Evolutionary conservation across 164 flowering plant genomes (phyloP).

Genomic region (Aristolochia californica): DNA sequence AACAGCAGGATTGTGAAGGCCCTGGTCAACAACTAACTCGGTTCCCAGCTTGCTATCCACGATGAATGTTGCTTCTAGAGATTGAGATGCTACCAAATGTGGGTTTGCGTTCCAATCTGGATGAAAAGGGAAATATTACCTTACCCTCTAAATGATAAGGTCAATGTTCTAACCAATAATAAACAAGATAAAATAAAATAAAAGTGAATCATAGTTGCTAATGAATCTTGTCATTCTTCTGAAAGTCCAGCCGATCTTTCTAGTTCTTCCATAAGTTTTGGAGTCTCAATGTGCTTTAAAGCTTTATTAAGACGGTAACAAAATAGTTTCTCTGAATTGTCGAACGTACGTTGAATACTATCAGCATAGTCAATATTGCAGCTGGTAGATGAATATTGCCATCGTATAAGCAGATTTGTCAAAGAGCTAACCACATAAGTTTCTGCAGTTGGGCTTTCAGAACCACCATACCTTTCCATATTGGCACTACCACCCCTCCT

Average conservation of each 20-base stretch:
- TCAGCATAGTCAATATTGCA: too few relatives aligned
- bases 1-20: constrained; percentile 56
- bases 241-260: too few relatives aligned
- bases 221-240: too few relatives aligned
- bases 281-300: too few relatives aligned
- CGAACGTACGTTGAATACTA: too few relatives aligned
- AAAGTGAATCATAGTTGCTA: not conserved
- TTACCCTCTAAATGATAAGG: too few relatives aligned
- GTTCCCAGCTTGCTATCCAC: constrained; percentile 66
- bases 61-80: constrained; percentile 32
- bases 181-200: not conserved
- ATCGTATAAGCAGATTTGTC: not conserved
- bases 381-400: not conserved
- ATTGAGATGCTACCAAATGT: constrained; percentile 20
- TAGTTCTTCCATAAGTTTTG: too few relatives aligned
- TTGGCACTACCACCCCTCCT: constrained; percentile 39
- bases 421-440: constrained; percentile 27
- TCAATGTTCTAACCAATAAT: too few relatives aligned
- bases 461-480: constrained; percentile 35
- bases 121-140: constrained; percentile 1
- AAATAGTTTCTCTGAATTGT: too few relatives aligned
- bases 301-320: too few relatives aligned
- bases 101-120: constrained; percentile 40
- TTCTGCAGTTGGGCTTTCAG: constrained; percentile 34
- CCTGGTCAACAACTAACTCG: constrained; percentile 59